Conservation (phyloP, 805 yeast genomes). For the Saturnispora hagleri region DNA sequence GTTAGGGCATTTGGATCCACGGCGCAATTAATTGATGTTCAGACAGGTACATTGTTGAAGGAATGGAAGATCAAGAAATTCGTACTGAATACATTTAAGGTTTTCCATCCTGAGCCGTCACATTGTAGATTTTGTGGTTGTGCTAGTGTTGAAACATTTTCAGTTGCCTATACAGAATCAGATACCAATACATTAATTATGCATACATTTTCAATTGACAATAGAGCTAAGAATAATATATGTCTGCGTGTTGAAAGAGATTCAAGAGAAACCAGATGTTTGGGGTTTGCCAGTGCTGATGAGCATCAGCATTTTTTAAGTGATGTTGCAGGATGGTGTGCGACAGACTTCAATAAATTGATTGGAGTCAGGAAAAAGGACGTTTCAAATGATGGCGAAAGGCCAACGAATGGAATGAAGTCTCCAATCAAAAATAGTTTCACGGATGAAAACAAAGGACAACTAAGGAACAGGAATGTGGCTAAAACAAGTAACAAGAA, state of each 20-base stretch:
- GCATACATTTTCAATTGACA: slow-evolving; percentile 67
- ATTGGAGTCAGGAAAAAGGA: slow-evolving; percentile 53
- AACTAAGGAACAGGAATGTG: neutral
- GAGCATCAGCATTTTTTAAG: slow-evolving; percentile 63
- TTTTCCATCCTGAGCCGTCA: slow-evolving; percentile 75
- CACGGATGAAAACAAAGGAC: neutral
- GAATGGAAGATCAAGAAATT: slow-evolving; percentile 53
- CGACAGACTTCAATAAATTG: slow-evolving; percentile 67
- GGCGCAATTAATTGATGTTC: slow-evolving; percentile 69
- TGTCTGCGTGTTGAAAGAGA: slow-evolving; percentile 90
- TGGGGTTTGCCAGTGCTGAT: slow-evolving; percentile 68
- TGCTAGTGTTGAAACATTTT: slow-evolving; percentile 64
- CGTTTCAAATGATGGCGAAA: too few relatives aligned
- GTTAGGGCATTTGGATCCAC: slow-evolving; percentile 44
- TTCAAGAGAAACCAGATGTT: slow-evolving; percentile 81
- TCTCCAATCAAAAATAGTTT: neutral
- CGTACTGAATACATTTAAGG: slow-evolving; percentile 51
- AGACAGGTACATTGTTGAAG: slow-evolving; percentile 63
- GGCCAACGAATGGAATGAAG: neutral
- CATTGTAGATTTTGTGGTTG: slow-evolving; percentile 91
- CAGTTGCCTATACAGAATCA: slow-evolving; percentile 59
- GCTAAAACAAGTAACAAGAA: neutral
- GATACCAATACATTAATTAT: slow-evolving; percentile 50
- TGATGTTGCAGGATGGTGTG: slow-evolving; percentile 68
- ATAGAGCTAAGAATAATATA: slow-evolving; percentile 67